Evolutionary conservation across 2,329 filamentous ascomycete species (phyloP).

Genomic region (Pseudogymnoascus sp.): DNA sequence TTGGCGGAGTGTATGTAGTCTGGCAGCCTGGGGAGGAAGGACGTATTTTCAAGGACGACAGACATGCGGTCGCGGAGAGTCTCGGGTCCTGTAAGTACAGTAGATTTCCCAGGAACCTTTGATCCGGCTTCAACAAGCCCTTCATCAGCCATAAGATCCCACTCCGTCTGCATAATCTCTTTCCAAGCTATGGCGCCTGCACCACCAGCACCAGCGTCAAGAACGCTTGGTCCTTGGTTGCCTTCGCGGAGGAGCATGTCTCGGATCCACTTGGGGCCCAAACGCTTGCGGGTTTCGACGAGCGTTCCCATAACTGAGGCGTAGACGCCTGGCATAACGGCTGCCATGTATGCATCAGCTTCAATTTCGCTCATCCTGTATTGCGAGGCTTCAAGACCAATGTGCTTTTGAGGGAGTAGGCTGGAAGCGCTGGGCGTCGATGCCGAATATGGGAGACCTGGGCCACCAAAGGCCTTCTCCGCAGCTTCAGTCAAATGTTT

Average conservation of each 20-base stretch:
- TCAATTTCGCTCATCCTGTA: conserved; percentile 65
- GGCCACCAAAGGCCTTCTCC: conserved; percentile 67
- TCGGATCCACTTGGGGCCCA: conserved; percentile 63
- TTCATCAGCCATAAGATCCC: conserved; percentile 56
- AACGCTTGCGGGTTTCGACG: conserved; percentile 63
- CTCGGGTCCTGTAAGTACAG: conserved; percentile 71
- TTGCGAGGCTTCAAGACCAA: conserved; percentile 56
- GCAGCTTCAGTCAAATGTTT: conserved; percentile 69
- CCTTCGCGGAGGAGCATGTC: conserved; percentile 48
- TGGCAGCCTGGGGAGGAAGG: conserved; percentile 84
- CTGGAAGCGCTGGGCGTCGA: conserved; percentile 49
- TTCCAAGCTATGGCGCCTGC: conserved; percentile 68
- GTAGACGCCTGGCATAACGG: conserved; percentile 62
- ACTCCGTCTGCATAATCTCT: conserved; percentile 72
- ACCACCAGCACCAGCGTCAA: conserved; percentile 69
- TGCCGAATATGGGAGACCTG: conserved; percentile 66
- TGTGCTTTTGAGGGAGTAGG: conserved; percentile 52
- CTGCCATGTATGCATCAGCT: conserved; percentile 62
- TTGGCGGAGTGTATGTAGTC: conserved; percentile 65
- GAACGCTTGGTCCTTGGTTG: conserved; percentile 50
- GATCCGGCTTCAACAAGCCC: conserved; percentile 44
- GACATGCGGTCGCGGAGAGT: conserved; percentile 67
- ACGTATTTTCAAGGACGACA: conserved; percentile 74
- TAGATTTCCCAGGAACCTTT: conserved; percentile 54
- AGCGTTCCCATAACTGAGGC: conserved; percentile 58